A percentile compares a stretch with the other conserved stretches of the same genome.
phyloP scores from a whole-genome alignment of 192 early-diverging fungal species.

The Podila epicladia region DNA sequence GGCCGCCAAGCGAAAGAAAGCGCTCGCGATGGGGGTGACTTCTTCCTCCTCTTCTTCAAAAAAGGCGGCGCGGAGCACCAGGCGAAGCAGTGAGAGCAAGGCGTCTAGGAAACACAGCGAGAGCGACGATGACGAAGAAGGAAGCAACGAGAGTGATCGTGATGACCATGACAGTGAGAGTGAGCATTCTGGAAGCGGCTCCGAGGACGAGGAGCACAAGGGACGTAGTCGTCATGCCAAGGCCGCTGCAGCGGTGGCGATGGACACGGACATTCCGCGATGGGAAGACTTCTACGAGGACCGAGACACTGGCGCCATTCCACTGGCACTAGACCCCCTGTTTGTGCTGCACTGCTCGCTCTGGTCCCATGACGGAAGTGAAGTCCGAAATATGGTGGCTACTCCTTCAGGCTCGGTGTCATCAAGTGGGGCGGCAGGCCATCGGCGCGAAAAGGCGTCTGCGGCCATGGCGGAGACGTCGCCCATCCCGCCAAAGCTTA shows the following conservation, averaged over 20 bases:
- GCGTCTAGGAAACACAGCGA: background rate
- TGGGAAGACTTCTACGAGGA: background rate
- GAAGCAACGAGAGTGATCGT: constrained; percentile 3
- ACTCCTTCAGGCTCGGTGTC: constrained; percentile 37
- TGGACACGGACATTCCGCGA: background rate
- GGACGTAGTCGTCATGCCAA: background rate
- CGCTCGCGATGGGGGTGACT: background rate
- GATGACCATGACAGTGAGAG: constrained; percentile 2
- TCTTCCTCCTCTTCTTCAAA: constrained; percentile 1
- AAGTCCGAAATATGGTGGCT: constrained; percentile 69
- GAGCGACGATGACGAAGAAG: constrained; percentile 7
- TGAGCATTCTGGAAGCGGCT: constrained; percentile 1
- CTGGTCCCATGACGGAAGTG: constrained; percentile 65
- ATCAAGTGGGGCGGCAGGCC: background rate
- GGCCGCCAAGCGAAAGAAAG: background rate
- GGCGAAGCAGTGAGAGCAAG: background rate
- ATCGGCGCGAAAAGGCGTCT: background rate
- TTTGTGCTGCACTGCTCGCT: constrained; percentile 70
- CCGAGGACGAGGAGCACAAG: background rate
- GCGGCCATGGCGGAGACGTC: background rate
- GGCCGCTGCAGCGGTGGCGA: background rate
- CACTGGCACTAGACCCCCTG: constrained; percentile 60
- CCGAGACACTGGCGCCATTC: background rate
- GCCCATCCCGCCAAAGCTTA: constrained; percentile 59
- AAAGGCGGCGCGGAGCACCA: background rate